Conservation (phyloP, 2,329 filamentous ascomycete species). For the Fusarium begoniae region DNA sequence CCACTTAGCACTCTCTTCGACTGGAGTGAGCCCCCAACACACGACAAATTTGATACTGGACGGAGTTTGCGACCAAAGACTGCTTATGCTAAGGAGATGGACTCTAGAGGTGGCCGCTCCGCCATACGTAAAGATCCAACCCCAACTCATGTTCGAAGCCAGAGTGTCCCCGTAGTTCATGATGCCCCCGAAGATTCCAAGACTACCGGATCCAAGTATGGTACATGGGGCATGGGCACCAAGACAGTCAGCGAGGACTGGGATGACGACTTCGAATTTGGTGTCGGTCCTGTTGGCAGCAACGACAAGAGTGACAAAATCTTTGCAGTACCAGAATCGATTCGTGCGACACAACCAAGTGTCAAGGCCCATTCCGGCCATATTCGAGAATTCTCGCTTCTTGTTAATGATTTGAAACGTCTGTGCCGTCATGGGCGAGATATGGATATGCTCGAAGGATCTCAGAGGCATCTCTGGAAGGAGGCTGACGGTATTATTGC, state of each 20-base stretch:
- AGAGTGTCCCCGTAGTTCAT: conserved; percentile 79
- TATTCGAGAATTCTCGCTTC: conserved; percentile 79
- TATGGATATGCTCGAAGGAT: conserved; percentile 70
- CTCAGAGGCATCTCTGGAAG: conserved; percentile 72
- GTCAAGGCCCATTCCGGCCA: conserved; percentile 87
- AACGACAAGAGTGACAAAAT: conserved; percentile 48
- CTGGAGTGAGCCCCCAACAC: conserved; percentile 74
- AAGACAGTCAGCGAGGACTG: conserved; percentile 87
- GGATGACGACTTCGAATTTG: conserved; percentile 90
- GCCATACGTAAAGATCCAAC: conserved; percentile 73
- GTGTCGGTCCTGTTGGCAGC: conserved; percentile 54
- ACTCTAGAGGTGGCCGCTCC: conserved; percentile 74
- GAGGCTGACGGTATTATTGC: conserved; percentile 90
- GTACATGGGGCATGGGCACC: conserved; percentile 82
- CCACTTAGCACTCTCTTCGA: conserved; percentile 78
- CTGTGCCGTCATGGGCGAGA: conserved; percentile 75
- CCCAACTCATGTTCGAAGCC: conserved; percentile 78
- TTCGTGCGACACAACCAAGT: conserved; percentile 82
- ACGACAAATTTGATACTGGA: conserved; percentile 69
- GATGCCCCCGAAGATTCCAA: conserved; percentile 67
- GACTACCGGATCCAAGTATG: conserved; percentile 73
- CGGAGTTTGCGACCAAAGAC: conserved; percentile 75
- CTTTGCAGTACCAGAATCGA: conserved; percentile 72
- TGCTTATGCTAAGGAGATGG: conserved; percentile 77
- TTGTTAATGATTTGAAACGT: conserved; percentile 86